Evolutionary conservation across 1,139 yeast species (phyloP).

Genomic region (Saccharomyces hybrid): DNA sequence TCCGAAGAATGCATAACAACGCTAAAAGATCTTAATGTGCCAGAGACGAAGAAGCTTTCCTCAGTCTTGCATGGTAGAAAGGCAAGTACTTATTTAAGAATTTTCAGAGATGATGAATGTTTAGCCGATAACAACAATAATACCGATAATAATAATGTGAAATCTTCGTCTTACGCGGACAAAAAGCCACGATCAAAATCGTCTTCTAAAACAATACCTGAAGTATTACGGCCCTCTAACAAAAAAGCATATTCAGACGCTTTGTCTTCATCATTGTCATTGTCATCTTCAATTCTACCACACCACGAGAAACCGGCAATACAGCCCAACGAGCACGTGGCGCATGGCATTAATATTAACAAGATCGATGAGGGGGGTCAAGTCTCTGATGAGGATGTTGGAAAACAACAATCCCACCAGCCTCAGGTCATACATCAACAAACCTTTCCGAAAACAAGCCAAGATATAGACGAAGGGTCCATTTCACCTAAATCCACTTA

Average conservation of each 20-base stretch:
- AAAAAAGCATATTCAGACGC: not conserved
- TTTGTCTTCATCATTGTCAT: not conserved
- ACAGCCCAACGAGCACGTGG: not conserved
- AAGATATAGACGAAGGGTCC: not conserved
- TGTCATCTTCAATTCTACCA: not conserved
- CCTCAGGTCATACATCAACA: not conserved
- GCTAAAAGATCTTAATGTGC: conserved; percentile 20
- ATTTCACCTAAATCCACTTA: not conserved
- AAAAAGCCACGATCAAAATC: conserved; percentile 1
- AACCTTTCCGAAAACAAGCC: not conserved
- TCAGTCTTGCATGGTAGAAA: conserved; percentile 30
- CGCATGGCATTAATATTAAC: not conserved
- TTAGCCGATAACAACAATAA: conserved; percentile 4
- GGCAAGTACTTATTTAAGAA: conserved; percentile 31
- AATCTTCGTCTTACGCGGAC: conserved; percentile 1
- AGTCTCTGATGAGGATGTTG: not conserved
- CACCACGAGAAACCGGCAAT: conserved; percentile 1
- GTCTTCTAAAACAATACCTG: not conserved
- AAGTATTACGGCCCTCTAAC: not conserved
- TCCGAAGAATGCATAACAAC: conserved; percentile 3
- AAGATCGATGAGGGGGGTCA: not conserved
- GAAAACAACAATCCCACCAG: not conserved
- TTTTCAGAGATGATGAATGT: conserved; percentile 27
- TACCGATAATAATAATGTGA: not conserved
- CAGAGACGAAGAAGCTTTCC: conserved; percentile 17